Evolutionary conservation across 2,329 filamentous ascomycete genomes (phyloP), one percentile per base, ranked within the genome.

Genomic region (Tolypocladium guangdongense): DNA sequence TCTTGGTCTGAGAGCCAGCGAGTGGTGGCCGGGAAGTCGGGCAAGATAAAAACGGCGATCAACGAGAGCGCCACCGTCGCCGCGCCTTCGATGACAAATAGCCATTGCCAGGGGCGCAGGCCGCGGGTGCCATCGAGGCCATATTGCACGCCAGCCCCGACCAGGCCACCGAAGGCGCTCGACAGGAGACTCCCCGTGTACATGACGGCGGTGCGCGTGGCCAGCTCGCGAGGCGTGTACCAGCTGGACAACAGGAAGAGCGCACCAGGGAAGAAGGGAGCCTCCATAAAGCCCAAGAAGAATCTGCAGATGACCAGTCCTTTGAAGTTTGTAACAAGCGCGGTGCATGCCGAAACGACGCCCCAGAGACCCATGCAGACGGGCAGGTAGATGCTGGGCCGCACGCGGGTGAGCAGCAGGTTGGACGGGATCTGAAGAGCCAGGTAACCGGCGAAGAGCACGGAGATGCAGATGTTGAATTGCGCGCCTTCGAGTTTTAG

Each of bases 141-240:
- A 22, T 58, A 61, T 36, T 75, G 74, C 1, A 71, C 70, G 0
- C 68, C 72, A 0, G 72, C 68, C 0, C 71, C 73, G 36, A 78
- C 72, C 20, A 76, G 64, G 4, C 74, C 73, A 0, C 69, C 69
- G 39, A 75, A 75, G 1, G 69, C 67, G 0, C 64, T 67, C 4
- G 66, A 64, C 32, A 68, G 57, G 18, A 69, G 63, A 18, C 67
- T 68, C 2, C 71, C 71, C 0, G 73, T 67, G 55, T 77, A 77
- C 1, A 77, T 64, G 53, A 76, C 70, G 2, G 72, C 69, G 10
- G 74, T 70, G 43, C 73, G 66, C 2, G 68, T 63, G n/a, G 69
- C 66, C 30, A 76, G 59, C 58, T 74, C 72, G 58, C 78, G 74
- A 35, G 76, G 68, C 2, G 76, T 80, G 62, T 81, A 82, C 65